Percentiles rank a stretch among this genome's conserved stretches.
phyloP scores from a whole-genome alignment of 768 basidiomycete genomes.

The Saitozyma podzolica region DNA sequence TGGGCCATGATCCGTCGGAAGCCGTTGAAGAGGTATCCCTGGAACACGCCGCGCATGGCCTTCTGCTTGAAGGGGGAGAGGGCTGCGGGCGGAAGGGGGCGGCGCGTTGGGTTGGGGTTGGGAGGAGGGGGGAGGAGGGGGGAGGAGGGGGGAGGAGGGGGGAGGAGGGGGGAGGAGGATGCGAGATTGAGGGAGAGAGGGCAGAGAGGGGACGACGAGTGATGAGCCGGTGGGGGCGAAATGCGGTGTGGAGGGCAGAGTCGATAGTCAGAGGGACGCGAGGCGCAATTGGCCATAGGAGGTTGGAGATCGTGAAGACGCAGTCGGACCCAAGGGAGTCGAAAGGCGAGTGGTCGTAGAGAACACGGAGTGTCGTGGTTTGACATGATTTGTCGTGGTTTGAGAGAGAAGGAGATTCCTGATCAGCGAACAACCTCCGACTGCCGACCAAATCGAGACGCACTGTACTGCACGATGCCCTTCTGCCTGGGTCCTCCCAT shows the following conservation, averaged over 20 bases:
- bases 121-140: background rate
- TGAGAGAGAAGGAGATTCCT: background rate
- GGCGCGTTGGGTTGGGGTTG: background rate
- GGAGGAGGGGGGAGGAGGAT: background rate
- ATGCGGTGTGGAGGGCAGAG: too few relatives aligned
- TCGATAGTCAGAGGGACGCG: too few relatives aligned
- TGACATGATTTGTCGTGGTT: too few relatives aligned
- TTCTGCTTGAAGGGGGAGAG: slow-evolving; percentile 80
- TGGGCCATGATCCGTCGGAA: slow-evolving; percentile 73
- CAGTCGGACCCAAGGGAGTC: too few relatives aligned
- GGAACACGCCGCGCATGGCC: slow-evolving; percentile 69
- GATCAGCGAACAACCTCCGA: slow-evolving; percentile 2
- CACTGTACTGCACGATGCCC: slow-evolving; percentile 79
- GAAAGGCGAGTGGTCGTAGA: too few relatives aligned
- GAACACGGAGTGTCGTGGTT: too few relatives aligned
- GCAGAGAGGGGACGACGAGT: too few relatives aligned
- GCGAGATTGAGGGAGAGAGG: background rate
- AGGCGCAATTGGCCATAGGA: too few relatives aligned
- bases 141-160: background rate
- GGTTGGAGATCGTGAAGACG: too few relatives aligned
- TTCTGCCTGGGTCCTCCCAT: slow-evolving; percentile 67
- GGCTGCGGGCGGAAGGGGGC: slow-evolving; percentile 56
- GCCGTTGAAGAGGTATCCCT: slow-evolving; percentile 81
- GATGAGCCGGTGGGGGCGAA: too few relatives aligned
- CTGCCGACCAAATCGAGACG: slow-evolving; percentile 45